These are phyloP conservation scores for Marasmius oreades DNA, from an alignment of 1,284 basidiomycete genomes.

Conservation along the genomic window DNA sequence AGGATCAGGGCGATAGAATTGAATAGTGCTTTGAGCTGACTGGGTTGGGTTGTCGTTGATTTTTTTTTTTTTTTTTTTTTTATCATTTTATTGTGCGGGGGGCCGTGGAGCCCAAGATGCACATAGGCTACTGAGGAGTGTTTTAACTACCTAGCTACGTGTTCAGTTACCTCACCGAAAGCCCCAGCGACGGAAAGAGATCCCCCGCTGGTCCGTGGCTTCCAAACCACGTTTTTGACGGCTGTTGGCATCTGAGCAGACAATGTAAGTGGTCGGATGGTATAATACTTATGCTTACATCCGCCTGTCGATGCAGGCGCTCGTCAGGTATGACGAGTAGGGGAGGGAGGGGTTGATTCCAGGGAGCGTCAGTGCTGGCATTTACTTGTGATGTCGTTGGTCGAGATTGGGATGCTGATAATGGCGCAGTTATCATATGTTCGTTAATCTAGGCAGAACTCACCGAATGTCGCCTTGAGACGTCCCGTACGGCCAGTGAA, in stretches of 20 bases:
- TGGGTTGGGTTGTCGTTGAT: no score
- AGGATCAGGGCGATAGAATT: no score
- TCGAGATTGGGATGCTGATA: neutral
- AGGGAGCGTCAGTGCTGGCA: neutral
- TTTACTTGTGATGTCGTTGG: neutral
- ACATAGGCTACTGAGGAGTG: neutral
- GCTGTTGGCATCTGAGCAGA: neutral
- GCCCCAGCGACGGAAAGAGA: neutral
- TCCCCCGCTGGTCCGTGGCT: neutral
- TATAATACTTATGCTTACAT: neutral
- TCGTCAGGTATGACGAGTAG: neutral
- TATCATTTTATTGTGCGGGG: neutral
- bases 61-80: conserved; percentile 4
- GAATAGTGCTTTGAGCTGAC: no score
- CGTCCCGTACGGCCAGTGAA: neutral
- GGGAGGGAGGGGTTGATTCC: no score
- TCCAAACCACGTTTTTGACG: neutral
- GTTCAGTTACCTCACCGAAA: neutral
- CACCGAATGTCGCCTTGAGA: neutral
- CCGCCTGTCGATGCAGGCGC: neutral
- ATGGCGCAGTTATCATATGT: neutral
- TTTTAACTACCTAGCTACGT: neutral
- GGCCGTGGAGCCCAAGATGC: neutral
- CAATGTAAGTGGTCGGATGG: neutral
- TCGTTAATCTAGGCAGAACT: neutral